phyloP scores from a whole-genome alignment of 2,329 filamentous ascomycete genomes.

The Colletotrichum lindemuthianum region DNA sequence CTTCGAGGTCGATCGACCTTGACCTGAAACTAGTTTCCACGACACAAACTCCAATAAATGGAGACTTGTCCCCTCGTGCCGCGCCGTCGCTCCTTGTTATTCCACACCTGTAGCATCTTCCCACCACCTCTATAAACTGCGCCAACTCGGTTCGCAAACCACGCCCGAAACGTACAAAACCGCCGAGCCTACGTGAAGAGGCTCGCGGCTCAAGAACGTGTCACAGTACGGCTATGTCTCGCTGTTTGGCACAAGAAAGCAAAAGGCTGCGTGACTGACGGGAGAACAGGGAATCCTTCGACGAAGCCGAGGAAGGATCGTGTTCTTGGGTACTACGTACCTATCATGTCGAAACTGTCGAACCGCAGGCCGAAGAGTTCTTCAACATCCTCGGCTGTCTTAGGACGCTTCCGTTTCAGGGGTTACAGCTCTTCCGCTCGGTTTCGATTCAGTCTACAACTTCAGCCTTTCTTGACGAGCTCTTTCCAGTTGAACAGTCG shows the following conservation, averaged over 20 bases:
- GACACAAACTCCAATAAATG: slow-evolving; percentile 6
- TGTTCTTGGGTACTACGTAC: slow-evolving; percentile 13
- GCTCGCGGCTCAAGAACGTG: neutral
- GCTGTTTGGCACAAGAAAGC: neutral
- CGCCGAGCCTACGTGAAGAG: neutral
- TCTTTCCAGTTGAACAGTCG: no score
- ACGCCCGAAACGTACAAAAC: slow-evolving; percentile 21
- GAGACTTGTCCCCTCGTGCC: neutral
- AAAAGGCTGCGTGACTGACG: slow-evolving; percentile 14
- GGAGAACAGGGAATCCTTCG: neutral
- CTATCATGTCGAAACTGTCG: neutral
- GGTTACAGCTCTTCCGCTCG: neutral
- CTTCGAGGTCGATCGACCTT: neutral
- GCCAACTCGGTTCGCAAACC: slow-evolving; percentile 20
- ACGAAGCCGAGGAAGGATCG: slow-evolving; percentile 20
- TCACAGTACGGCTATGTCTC: neutral
- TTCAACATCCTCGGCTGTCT: slow-evolving; percentile 23
- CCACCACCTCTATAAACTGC: neutral
- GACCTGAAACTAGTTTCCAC: slow-evolving; percentile 25
- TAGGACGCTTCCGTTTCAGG: neutral
- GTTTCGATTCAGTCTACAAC: neutral
- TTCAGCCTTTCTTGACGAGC: no score
- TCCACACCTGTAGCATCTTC: neutral
- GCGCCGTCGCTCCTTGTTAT: slow-evolving; percentile 19
- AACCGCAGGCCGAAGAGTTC: slow-evolving; percentile 11